phyloP scores from a whole-genome alignment of 495 filamentous ascomycete genomes.

The Physcia stellaris region DNA sequence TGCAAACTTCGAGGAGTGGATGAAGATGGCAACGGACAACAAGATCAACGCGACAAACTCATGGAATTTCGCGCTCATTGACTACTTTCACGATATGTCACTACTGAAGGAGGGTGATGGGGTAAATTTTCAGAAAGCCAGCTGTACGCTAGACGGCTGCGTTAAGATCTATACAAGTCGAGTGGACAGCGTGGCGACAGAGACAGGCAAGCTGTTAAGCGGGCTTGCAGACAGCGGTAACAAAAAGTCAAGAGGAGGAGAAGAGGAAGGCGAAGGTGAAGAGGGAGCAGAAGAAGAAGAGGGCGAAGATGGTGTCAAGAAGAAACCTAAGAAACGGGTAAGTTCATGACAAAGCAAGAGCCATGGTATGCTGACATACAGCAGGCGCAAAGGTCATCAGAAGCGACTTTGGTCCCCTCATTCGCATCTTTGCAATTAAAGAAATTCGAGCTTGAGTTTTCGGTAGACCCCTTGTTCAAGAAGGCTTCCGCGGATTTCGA shows the following conservation, averaged over 20 bases:
- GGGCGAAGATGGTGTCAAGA: slow-evolving; percentile 60
- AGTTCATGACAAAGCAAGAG: neutral
- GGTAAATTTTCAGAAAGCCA: slow-evolving; percentile 97
- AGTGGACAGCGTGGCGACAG: slow-evolving; percentile 95
- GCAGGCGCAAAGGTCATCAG: slow-evolving; percentile 64
- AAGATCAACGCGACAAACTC: slow-evolving; percentile 99
- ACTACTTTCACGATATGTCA: slow-evolving; percentile 99
- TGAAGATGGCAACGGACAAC: slow-evolving; percentile 99
- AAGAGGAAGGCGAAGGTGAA: slow-evolving; percentile 44
- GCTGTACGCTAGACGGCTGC: slow-evolving; percentile 94
- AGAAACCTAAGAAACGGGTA: slow-evolving; percentile 65
- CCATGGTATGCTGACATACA: slow-evolving; percentile 9
- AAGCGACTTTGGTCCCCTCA: slow-evolving; percentile 78
- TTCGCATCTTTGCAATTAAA: slow-evolving; percentile 85
- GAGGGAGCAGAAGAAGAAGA: slow-evolving; percentile 70
- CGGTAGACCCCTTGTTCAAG: slow-evolving; percentile 95
- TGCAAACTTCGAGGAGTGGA: slow-evolving; percentile 99
- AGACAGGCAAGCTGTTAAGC: slow-evolving; percentile 90
- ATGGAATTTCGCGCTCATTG: slow-evolving; percentile 98
- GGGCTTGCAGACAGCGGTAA: slow-evolving; percentile 84
- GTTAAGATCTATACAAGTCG: slow-evolving; percentile 99
- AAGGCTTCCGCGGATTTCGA: slow-evolving; percentile 98
- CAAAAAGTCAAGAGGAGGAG: slow-evolving; percentile 56
- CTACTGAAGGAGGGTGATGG: slow-evolving; percentile 89
- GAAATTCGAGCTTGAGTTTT: slow-evolving; percentile 94